Conservation (phyloP, 1,139 yeast species). For the Taphrina betulina region DNA sequence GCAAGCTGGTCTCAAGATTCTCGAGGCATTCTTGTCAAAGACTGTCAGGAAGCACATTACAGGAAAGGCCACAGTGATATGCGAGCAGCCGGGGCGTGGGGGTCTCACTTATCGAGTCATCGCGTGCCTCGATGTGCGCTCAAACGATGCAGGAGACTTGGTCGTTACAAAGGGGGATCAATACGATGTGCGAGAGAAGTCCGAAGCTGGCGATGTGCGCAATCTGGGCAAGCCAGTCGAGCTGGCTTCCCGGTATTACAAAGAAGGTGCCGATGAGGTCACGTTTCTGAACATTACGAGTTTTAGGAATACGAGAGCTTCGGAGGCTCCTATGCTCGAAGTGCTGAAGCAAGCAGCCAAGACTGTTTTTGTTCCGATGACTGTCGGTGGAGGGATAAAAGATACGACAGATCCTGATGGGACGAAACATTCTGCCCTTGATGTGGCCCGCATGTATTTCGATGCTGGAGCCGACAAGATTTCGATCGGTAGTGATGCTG, state of each 20-base stretch:
- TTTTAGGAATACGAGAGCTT: conserved; percentile 85
- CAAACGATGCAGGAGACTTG: conserved; percentile 88
- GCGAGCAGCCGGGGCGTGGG: conserved; percentile 31
- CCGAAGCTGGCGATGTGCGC: conserved; percentile 56
- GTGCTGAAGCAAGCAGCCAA: conserved; percentile 80
- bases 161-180: conserved; percentile 98
- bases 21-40: conserved; percentile 67
- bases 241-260: conserved; percentile 81
- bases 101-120: conserved; percentile 87
- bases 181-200: conserved; percentile 85
- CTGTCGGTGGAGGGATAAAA: conserved; percentile 96
- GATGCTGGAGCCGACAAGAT: conserved; percentile 97
- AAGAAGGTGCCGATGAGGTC: conserved; percentile 95
- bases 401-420: conserved; percentile 85
- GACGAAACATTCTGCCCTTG: conserved; percentile 70
- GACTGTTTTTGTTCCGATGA: conserved; percentile 89
- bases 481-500: conserved; percentile 97
- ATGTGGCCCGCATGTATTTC: conserved; percentile 87
- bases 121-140: conserved; percentile 94
- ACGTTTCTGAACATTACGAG: conserved; percentile 93
- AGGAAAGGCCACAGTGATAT: conserved; percentile 38
- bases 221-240: conserved; percentile 95
- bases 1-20: conserved; percentile 73
- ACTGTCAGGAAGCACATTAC: conserved; percentile 40
- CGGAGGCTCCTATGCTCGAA: conserved; percentile 91